Evolutionary conservation across 2,329 filamentous ascomycete genomes (phyloP).

Genomic region (Dothideomycetes sp.): DNA sequence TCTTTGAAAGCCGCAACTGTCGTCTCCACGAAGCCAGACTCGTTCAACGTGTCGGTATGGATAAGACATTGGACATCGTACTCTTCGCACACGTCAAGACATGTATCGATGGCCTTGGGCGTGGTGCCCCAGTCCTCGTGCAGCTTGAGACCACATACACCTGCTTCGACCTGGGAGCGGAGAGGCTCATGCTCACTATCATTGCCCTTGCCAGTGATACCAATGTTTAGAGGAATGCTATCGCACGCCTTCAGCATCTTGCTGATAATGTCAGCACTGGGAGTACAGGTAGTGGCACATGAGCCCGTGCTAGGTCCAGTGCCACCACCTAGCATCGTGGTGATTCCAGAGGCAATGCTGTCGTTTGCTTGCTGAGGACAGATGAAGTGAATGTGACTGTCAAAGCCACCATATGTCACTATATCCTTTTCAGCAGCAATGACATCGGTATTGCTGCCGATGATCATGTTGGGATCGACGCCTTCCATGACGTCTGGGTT

Average conservation of each 20-base stretch:
- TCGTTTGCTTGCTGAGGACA: constrained; percentile 87
- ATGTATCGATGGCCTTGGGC: constrained; percentile 82
- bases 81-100: constrained; percentile 75
- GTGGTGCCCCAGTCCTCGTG: constrained; percentile 96
- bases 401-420: constrained; percentile 78
- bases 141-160: constrained; percentile 81
- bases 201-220: constrained; percentile 89
- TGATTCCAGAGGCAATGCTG: constrained; percentile 73
- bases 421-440: constrained; percentile 86
- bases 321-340: constrained; percentile 81
- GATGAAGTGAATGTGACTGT: constrained; percentile 89
- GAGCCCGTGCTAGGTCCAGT: constrained; percentile 84
- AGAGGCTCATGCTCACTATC: constrained; percentile 62
- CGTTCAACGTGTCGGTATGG: constrained; percentile 92
- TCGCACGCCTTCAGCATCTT: constrained; percentile 88
- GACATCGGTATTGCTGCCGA: constrained; percentile 84
- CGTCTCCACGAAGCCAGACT: constrained; percentile 92
- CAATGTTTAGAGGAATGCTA: constrained; percentile 70
- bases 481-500: constrained; percentile 97
- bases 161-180: constrained; percentile 69
- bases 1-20: constrained; percentile 77
- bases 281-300: constrained; percentile 87
- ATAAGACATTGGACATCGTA: constrained; percentile 88
- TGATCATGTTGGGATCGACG: constrained; percentile 64
- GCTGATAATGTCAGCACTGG: constrained; percentile 68